Percentiles rank a stretch among this genome's conserved stretches.
phyloP scores from a whole-genome alignment of 2,329 filamentous ascomycete genomes.

The Ceratocystis harringtonii region DNA sequence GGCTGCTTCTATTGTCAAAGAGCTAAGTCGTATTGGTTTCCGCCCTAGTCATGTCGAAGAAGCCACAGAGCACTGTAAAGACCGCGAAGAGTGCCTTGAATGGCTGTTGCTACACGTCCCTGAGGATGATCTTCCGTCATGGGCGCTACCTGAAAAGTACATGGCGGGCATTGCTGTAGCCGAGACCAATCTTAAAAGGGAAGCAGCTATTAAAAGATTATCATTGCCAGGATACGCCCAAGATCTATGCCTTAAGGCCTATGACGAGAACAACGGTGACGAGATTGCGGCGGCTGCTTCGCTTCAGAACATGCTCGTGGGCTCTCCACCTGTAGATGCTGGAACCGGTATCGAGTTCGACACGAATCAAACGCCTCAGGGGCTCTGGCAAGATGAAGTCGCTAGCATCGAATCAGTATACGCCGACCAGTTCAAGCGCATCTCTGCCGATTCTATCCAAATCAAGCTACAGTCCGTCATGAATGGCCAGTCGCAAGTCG shows the following conservation, averaged over 20 bases:
- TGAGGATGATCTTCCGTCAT: slow-evolving; percentile 85
- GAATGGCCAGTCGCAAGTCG: slow-evolving; percentile 37
- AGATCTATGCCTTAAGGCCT: slow-evolving; percentile 66
- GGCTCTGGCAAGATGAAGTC: slow-evolving; percentile 75
- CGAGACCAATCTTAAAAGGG: slow-evolving; percentile 63
- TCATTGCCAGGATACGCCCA: slow-evolving; percentile 69
- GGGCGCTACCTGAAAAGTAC: slow-evolving; percentile 86
- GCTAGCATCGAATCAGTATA: slow-evolving; percentile 74
- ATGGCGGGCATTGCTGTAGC: slow-evolving; percentile 78
- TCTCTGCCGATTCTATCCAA: slow-evolving; percentile 50
- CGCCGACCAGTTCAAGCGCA: slow-evolving; percentile 51
- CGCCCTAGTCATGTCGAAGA: slow-evolving; percentile 81
- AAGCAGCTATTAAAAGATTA: slow-evolving; percentile 69
- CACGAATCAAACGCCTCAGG: slow-evolving; percentile 39
- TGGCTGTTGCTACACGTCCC: slow-evolving; percentile 96
- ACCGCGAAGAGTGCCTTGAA: slow-evolving; percentile 81
- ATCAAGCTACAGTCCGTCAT: slow-evolving; percentile 47
- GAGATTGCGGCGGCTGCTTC: slow-evolving; percentile 64
- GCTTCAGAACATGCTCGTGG: slow-evolving; percentile 45
- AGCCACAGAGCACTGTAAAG: slow-evolving; percentile 73
- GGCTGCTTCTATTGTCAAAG: slow-evolving; percentile 48
- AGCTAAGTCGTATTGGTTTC: slow-evolving; percentile 69
- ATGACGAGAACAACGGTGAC: slow-evolving; percentile 54
- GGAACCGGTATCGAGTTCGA: slow-evolving; percentile 20
- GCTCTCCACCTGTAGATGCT: slow-evolving; percentile 16